Evolutionary conservation across 306 rosid species (phyloP).

Genomic region (Acacia confusa): DNA sequence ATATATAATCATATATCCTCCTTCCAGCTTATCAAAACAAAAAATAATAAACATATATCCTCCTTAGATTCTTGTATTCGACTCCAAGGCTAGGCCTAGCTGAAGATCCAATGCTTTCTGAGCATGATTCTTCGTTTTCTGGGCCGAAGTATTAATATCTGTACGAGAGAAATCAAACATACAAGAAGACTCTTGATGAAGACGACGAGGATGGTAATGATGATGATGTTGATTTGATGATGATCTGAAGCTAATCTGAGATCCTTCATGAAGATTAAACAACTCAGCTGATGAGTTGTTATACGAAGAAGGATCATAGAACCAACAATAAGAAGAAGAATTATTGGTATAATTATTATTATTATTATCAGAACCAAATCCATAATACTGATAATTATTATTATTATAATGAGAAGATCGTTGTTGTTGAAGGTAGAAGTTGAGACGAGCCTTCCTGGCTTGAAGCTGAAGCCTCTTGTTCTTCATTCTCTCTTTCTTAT

Average conservation of each 20-base stretch:
- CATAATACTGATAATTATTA: conserved; percentile 9
- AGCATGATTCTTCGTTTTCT: conserved; percentile 52
- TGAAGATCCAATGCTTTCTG: conserved; percentile 81
- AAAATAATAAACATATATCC: conserved; percentile 1
- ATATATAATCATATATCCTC: neutral
- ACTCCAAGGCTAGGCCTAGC: conserved; percentile 55
- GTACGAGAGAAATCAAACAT: conserved; percentile 54
- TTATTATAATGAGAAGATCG: conserved; percentile 34
- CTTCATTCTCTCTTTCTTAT: conserved; percentile 96
- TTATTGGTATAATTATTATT: neutral
- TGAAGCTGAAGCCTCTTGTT: conserved; percentile 89
- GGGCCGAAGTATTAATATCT: conserved; percentile 36
- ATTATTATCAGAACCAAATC: conserved; percentile 32
- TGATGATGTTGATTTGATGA: conserved; percentile 27
- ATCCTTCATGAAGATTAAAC: conserved; percentile 46
- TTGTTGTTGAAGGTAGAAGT: conserved; percentile 61
- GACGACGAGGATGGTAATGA: neutral
- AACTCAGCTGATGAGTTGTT: conserved; percentile 28
- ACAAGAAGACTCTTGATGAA: conserved; percentile 24
- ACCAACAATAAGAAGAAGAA: conserved; percentile 43
- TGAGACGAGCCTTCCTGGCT: conserved; percentile 73
- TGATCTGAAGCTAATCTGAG: conserved; percentile 65
- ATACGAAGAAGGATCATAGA: conserved; percentile 63
- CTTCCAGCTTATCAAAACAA: too few species aligned
- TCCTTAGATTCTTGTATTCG: conserved; percentile 44